Conservation (phyloP, 2,329 filamentous ascomycete species). For the Fusarium sacchari region DNA sequence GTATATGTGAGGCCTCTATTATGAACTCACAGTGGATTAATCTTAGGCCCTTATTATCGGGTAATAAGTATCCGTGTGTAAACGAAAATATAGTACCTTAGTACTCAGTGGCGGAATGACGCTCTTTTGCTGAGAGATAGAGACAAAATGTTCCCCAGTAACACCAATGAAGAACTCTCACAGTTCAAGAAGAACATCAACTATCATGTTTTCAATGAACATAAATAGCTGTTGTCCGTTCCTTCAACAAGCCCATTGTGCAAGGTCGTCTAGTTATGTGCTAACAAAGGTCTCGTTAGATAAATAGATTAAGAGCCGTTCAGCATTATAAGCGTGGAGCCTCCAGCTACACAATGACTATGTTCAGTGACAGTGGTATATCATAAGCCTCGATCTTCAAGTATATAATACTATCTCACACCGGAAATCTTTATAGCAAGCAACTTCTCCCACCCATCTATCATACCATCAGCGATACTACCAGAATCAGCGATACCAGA, state of each 20-base stretch:
- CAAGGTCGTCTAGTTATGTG: background rate
- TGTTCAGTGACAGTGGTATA: background rate
- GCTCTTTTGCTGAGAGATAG: no score
- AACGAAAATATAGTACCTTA: background rate
- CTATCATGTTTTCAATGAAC: background rate
- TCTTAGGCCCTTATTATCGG: background rate
- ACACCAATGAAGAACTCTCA: no score
- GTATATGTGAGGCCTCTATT: accelerated
- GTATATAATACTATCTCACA: background rate
- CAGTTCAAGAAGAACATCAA: background rate
- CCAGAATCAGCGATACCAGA: no score
- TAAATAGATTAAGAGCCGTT: background rate
- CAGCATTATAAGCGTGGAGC: background rate
- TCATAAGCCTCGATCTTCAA: accelerated
- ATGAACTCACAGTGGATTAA: accelerated
- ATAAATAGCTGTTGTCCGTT: background rate
- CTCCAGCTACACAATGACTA: accelerated
- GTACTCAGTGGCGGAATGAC: background rate
- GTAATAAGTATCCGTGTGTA: accelerated
- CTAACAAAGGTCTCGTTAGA: background rate
- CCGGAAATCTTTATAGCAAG: accelerated
- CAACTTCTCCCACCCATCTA: background rate
- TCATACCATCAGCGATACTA: background rate
- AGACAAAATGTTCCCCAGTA: no score
- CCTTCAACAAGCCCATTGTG: background rate